Conservation (phyloP, 1,139 yeast genomes). For the Geotrichum reessii region DNA sequence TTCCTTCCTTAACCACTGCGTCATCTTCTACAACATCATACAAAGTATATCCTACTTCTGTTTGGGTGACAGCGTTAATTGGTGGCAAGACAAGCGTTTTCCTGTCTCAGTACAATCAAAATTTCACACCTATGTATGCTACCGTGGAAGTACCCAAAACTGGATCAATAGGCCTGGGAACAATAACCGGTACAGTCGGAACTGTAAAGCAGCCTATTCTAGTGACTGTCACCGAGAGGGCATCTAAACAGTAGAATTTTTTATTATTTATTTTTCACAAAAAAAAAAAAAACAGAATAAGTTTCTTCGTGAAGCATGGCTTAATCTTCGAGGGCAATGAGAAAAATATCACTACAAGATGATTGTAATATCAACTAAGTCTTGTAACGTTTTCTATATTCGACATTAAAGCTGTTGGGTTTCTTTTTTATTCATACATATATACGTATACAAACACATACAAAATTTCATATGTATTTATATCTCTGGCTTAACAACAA, state of each 20-base stretch:
- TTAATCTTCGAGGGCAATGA: not conserved
- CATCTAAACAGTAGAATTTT: too few species aligned
- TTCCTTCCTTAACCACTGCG: too few species aligned
- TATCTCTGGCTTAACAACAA: too few species aligned
- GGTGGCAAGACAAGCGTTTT: slow-evolving; percentile 21
- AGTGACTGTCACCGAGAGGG: slow-evolving; percentile 19
- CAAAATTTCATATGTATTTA: too few species aligned
- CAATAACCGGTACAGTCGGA: slow-evolving; percentile 54
- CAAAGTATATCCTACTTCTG: slow-evolving; percentile 21
- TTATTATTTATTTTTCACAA: too few species aligned
- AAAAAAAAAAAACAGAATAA: not conserved
- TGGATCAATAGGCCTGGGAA: slow-evolving; percentile 57
- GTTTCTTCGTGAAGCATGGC: not conserved
- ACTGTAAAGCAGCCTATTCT: slow-evolving; percentile 29
- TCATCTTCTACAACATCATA: not conserved
- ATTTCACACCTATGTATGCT: slow-evolving; percentile 40
- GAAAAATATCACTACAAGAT: not conserved
- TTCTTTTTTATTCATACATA: too few species aligned
- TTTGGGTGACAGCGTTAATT: slow-evolving; percentile 25
- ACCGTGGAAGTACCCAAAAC: slow-evolving; percentile 40
- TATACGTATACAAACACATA: too few species aligned
- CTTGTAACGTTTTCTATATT: not conserved
- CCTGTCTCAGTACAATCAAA: slow-evolving; percentile 42
- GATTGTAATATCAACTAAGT: not conserved
- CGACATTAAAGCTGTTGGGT: not conserved